phyloP scores from a whole-genome alignment of 2,329 filamentous ascomycete genomes.

The Cladophialophora exuberans region DNA sequence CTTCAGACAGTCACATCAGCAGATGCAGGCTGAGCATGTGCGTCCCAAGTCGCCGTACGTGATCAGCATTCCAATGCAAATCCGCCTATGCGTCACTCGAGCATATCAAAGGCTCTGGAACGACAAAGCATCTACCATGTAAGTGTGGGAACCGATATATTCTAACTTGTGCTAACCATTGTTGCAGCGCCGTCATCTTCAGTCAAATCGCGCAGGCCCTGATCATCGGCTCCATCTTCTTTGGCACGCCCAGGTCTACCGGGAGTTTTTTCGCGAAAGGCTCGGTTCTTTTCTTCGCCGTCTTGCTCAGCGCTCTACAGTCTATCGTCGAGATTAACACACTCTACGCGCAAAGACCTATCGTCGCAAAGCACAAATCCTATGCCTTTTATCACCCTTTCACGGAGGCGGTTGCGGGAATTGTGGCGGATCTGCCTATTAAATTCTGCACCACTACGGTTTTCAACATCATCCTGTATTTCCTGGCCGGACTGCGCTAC shows the following conservation, averaged over 20 bases:
- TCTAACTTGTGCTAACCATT: neutral
- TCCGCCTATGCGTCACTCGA: constrained; percentile 59
- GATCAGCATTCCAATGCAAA: constrained; percentile 57
- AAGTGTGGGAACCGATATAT: constrained; percentile 51
- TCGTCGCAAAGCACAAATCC: constrained; percentile 62
- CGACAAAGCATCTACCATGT: constrained; percentile 57
- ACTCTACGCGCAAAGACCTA: constrained; percentile 63
- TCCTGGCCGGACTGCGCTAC: constrained; percentile 62
- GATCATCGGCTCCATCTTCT: constrained; percentile 69
- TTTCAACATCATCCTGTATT: constrained; percentile 65
- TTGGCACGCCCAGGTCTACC: constrained; percentile 61
- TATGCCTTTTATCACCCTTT: constrained; percentile 63
- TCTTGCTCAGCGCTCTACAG: constrained; percentile 64
- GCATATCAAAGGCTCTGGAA: constrained; percentile 70
- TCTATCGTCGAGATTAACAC: constrained; percentile 71
- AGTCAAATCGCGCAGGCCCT: constrained; percentile 65
- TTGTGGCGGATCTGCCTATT: constrained; percentile 55
- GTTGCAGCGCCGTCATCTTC: constrained; percentile 56
- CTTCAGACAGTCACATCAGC: constrained; percentile 53
- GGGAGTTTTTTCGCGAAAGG: constrained; percentile 66
- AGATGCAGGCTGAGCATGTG: constrained; percentile 51
- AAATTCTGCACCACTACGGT: constrained; percentile 62
- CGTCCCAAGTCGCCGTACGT: constrained; percentile 63
- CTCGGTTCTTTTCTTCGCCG: constrained; percentile 66
- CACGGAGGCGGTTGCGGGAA: constrained; percentile 50